Evolutionary conservation across 371 early-diverging fungal species (phyloP).

Genomic region (Cokeromyces recurvatus): DNA sequence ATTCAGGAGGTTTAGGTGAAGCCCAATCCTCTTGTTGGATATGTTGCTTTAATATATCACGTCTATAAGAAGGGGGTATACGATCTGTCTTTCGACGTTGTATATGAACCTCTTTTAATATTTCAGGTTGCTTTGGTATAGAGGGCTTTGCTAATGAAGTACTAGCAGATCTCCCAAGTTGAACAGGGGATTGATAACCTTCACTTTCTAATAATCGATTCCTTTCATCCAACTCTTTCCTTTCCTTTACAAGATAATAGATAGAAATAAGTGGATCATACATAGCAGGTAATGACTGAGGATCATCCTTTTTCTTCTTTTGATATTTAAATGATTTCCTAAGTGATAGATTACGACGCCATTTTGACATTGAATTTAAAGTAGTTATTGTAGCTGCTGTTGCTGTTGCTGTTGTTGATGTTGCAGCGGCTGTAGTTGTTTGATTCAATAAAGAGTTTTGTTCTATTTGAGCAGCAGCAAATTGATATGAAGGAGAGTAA

Average conservation of each 20-base stretch:
- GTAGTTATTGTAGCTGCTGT: not conserved
- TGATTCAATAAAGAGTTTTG: conserved; percentile 22
- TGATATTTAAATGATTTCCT: not conserved
- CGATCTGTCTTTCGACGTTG: conserved; percentile 21
- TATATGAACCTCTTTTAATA: not conserved
- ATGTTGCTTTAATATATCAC: not conserved
- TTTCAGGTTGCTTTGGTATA: not conserved
- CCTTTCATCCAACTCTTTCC: conserved; percentile 33
- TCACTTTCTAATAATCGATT: conserved; percentile 15
- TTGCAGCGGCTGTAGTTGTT: too few relatives aligned
- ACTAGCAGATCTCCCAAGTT: conserved; percentile 20
- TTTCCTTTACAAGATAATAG: conserved; percentile 84
- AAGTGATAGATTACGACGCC: conserved; percentile 13
- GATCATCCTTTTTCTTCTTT: conserved; percentile 26
- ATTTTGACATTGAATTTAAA: not conserved
- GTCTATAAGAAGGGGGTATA: conserved; percentile 15
- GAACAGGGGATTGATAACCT: conserved; percentile 16
- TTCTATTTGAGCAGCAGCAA: conserved; percentile 33
- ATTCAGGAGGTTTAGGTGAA: too few relatives aligned
- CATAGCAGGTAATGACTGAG: conserved; percentile 39
- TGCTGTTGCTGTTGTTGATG: not conserved
- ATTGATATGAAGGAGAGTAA: conserved; percentile 24
- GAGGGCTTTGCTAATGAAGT: conserved; percentile 14
- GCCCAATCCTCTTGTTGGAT: not conserved
- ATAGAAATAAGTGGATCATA: conserved; percentile 76